Conservation (phyloP, 2,329 filamentous ascomycete genomes). For the Alternaria consortialis region DNA sequence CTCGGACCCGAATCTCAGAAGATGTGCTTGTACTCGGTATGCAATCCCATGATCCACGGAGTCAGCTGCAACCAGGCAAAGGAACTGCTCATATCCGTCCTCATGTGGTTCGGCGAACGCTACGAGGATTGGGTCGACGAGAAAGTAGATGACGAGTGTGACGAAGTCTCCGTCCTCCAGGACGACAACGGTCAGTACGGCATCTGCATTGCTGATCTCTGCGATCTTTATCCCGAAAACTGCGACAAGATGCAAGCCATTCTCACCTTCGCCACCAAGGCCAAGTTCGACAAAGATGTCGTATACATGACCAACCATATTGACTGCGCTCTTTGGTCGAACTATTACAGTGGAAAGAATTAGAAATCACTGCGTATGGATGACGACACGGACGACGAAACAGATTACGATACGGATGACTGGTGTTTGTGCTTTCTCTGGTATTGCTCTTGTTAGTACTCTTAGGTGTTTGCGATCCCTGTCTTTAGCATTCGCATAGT, state of each 20-base stretch:
- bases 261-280: neutral
- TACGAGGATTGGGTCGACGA: neutral
- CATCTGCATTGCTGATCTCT: neutral
- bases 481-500: neutral
- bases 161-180: neutral
- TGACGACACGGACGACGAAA: neutral
- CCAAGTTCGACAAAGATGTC: neutral
- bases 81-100: neutral
- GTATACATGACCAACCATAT: neutral
- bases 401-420: too few relatives aligned
- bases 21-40: constrained; percentile 4
- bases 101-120: neutral
- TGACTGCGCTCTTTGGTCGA: neutral
- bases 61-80: neutral
- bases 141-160: neutral
- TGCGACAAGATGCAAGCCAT: neutral
- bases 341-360: neutral
- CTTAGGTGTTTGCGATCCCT: neutral
- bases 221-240: neutral
- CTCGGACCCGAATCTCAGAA: neutral
- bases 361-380: neutral
- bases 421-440: too few relatives aligned
- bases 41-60: neutral
- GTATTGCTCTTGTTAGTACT: neutral
- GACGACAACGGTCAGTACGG: neutral